Evolutionary conservation across 768 basidiomycete genomes (phyloP), one percentile per base, ranked within the genome.

Genomic region (Tulasnella sp.): DNA sequence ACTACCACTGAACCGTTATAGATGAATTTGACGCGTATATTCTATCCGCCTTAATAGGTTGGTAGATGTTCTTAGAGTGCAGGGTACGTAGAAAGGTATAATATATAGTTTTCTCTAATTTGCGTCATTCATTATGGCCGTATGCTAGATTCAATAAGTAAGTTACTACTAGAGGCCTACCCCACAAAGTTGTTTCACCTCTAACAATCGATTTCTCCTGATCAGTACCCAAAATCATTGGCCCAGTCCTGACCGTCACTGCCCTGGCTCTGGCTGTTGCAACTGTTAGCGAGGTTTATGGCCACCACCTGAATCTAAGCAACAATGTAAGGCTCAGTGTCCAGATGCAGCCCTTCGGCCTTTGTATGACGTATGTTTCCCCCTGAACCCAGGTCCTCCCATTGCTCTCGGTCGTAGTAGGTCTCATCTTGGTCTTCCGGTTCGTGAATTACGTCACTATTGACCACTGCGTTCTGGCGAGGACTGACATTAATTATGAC

Each of bases 401-500:
- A 1, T 72, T 96, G 51, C 77, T 95, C 24, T 88, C 89, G 9
- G 88, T 96, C 11, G 93, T 95, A 64, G 92, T 94, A 53, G 93
- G 90, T 65, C 76, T 96, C 59, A 84, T 32, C 21, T 27, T 61
- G 66, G 68, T 19, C 65, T 68, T 59, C 50, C 67, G 67, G 19
- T 43, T 27, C 15, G 26, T 19, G 42, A 42, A 21, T 17, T 42
- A 9, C 7, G n/a, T 17, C 51, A 34, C 52, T 51, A n/a, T n/a
- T n/a, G n/a, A n/a, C n/a, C 19, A 13, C 30, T 24, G 11, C 51
- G 17, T n/a, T n/a, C 3, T 10, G 41, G 41, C n/a, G n/a, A 27
- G 19, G 5, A 27, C 45, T 27, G 19, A 19, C 5, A n/a, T 19
- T 48, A 7, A 48, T 48, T 48, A 5, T 48, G 19, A 11, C 45